Evolutionary conservation across 2,329 filamentous ascomycete genomes (phyloP), one percentile per base, ranked within the genome.

Genomic region (Dichotomopilus funicola): DNA sequence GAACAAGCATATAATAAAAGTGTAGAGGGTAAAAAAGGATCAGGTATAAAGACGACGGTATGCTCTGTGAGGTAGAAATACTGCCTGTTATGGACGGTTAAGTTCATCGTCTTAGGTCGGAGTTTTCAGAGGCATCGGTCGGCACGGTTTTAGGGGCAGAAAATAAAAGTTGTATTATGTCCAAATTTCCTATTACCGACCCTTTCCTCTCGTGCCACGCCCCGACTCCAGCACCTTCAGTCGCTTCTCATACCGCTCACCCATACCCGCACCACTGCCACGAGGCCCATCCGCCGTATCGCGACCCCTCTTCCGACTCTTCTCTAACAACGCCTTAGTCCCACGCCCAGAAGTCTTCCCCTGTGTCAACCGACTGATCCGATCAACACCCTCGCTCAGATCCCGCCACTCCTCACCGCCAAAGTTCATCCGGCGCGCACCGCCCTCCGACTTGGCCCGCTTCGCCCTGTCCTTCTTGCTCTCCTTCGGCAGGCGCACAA

Each of bases 361-460:
- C 71, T 83, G 83, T 6, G 91, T 96, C 66, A 96, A 75, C 59
- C 85, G 79, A 64, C 91, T 87, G 71, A 96, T 96, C 45, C 92
- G 80, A 72, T 96, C 89, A 51, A 91, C 82, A 6, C 91, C 90
- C 68, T 91, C 86, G 55, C 89, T 89, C 45, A 99, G 75, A 33
- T 87, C 85, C 61, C 86, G 82, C 89, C 91, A 97, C 68, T 97
- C 94, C 72, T 97, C 94, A 51, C 94, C 94, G 59, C 92, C 92
- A 73, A 83, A 84, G 64, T 75, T 73, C 88, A 96, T 71, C 78
- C 85, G 72, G 65, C 74, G 68, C 61, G 70, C 73, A 62, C 74
- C 70, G 8, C 75, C 75, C 42, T 75, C 75, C 35, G 75, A 74
- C 68, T 80, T 78, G 44, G 71, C 72, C 69, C 81, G 83, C 75